These are phyloP conservation scores for Vanderwaltozyma yarrowii DNA, from an alignment of 805 yeast genomes.

Conservation along the genomic window DNA sequence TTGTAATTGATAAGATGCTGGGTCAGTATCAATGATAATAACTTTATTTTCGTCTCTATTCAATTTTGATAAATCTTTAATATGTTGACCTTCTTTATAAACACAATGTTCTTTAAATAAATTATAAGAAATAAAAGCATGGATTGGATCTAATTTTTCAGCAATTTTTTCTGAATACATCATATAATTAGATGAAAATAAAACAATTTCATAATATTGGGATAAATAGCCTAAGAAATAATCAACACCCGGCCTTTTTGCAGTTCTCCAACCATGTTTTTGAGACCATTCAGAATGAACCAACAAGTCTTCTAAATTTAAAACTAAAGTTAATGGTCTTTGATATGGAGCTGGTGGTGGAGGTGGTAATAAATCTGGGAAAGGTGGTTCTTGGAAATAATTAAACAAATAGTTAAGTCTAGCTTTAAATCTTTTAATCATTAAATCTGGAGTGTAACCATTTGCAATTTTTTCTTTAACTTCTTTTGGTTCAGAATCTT, in stretches of 20 bases:
- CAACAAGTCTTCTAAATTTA: conserved; percentile 81
- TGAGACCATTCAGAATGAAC: conserved; percentile 89
- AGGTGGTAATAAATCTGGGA: conserved; percentile 87
- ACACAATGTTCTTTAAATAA: conserved; percentile 81
- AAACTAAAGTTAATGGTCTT: conserved; percentile 82
- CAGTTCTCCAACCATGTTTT: conserved; percentile 94
- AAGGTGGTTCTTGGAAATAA: conserved; percentile 87
- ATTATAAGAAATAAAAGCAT: conserved; percentile 78
- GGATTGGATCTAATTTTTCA: conserved; percentile 85
- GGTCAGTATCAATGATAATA: conserved; percentile 68
- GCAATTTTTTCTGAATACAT: conserved; percentile 78
- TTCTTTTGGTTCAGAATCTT: conserved; percentile 59
- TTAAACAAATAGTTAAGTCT: conserved; percentile 69
- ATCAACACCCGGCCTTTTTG: conserved; percentile 97
- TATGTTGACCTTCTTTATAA: conserved; percentile 76
- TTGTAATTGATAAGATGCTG: conserved; percentile 64
- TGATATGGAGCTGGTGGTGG: conserved; percentile 84
- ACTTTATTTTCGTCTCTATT: conserved; percentile 85
- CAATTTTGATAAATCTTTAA: conserved; percentile 82
- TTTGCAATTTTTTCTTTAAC: conserved; percentile 42
- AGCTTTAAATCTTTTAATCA: conserved; percentile 59
- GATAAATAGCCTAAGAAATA: conserved; percentile 91
- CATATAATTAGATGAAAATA: conserved; percentile 78
- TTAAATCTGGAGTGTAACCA: conserved; percentile 56
- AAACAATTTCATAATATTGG: conserved; percentile 90